Evolutionary conservation across 2,329 filamentous ascomycete species (phyloP), one percentile per base, ranked within the genome.

Genomic region (Orbilia brochopaga): DNA sequence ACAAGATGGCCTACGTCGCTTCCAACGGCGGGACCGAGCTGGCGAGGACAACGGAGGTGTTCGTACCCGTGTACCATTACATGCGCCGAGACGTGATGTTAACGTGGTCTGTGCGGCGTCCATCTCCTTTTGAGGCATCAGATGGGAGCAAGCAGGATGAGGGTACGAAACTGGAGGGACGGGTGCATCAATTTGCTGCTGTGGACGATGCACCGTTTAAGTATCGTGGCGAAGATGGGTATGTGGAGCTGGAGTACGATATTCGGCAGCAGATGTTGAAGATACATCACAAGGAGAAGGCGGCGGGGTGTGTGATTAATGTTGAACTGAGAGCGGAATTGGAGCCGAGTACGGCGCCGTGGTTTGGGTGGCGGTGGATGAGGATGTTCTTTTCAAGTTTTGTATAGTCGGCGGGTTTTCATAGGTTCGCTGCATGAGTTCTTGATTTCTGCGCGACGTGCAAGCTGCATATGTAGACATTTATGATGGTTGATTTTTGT

Each of bases 11-110:
- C 42, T 81, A 80, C 78, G 46, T 65, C 17, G 69, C 30, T 3
- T 35, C 48, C 2, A 23, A 59, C 30, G 48, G 72, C 8, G 17
- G 56, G 21, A 55, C 69, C 2, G 75, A 77, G 1, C 73, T 73
- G 48, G 53, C 74, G 5, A 75, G 77, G 13, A 79, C 78, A 15
- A 81, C 80, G 0, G 80, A 81, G 63, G 75, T 81, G 13, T 81
- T 79, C 35, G 73, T 81, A 30, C 80, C 80, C 0, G 73, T 70
- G 8, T 81, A 81, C 30, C 80, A 81, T 74, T 81, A 83, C 83
- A 75, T 84, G 81, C 79, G 74, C 77, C 81, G 58, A 11, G 60
- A 72, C 17, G 74, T 74, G 21, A 64, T 70, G 15, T 60, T 73
- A 40, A 37, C 50, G n/a, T 70, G 67, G 67, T 65, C 67, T 11